Conservation (phyloP, 2,329 filamentous ascomycete species). For the Gremmenia infestans region DNA sequence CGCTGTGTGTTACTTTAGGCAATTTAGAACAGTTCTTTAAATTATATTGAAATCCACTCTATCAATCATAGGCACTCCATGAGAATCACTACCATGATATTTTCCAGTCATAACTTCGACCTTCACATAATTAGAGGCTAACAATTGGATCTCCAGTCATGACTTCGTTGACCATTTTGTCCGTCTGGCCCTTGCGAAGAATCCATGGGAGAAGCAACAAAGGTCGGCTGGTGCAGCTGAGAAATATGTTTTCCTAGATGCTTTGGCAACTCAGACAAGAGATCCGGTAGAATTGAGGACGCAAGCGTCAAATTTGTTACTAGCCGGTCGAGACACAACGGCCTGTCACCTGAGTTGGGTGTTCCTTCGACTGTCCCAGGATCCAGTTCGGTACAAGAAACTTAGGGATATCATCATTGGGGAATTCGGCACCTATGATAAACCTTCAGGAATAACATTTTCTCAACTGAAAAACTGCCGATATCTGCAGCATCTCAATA, state of each 20-base stretch:
- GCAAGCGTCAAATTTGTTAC: constrained; percentile 49
- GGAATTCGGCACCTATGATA: constrained; percentile 31
- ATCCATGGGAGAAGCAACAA: constrained; percentile 24
- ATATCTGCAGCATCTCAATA: constrained; percentile 28
- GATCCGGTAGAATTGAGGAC: constrained; percentile 43
- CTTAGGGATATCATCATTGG: constrained; percentile 39
- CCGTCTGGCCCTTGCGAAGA: constrained; percentile 31
- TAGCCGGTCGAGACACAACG: constrained; percentile 56
- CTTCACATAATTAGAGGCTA: no score
- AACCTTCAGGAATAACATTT: constrained; percentile 26
- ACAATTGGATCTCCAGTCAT: constrained; percentile 30
- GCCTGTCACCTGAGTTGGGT: constrained; percentile 47
- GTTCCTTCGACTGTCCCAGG: constrained; percentile 39
- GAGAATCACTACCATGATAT: no score
- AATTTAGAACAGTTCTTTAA: no score
- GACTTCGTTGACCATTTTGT: constrained; percentile 37
- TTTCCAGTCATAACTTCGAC: no score
- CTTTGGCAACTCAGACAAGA: constrained; percentile 44
- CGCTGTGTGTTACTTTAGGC: no score
- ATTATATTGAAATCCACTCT: no score
- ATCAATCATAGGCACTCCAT: no score
- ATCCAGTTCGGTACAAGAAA: constrained; percentile 38
- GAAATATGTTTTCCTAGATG: constrained; percentile 49
- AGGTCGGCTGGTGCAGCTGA: constrained; percentile 12
- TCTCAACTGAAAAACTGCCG: constrained; percentile 24